Conservation (phyloP, 1,284 basidiomycete species). For the Rhodotorula sp. region DNA sequence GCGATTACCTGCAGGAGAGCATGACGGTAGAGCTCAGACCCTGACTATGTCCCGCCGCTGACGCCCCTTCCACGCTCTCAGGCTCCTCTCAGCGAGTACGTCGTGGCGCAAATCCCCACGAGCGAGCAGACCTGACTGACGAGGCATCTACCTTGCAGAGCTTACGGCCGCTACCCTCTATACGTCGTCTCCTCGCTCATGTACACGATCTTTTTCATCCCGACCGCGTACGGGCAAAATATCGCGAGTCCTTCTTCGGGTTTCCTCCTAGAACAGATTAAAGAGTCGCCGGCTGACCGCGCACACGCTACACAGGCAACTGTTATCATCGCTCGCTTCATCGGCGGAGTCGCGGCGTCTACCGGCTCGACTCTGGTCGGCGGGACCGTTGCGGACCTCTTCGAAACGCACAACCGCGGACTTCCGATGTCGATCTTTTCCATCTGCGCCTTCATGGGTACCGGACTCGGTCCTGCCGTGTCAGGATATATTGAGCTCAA, state of each 20-base stretch:
- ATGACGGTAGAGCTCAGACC: background rate
- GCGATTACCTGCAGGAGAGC: background rate
- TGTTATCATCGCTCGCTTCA: slow-evolving; percentile 64
- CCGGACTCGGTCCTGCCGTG: slow-evolving; percentile 55
- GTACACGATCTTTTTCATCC: slow-evolving; percentile 63
- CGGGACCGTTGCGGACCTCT: slow-evolving; percentile 50
- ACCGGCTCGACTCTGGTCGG: slow-evolving; percentile 50
- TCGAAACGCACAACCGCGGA: slow-evolving; percentile 57
- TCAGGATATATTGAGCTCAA: slow-evolving; percentile 36
- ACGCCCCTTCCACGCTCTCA: background rate
- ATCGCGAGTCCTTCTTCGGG: slow-evolving; percentile 50
- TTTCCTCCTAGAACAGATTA: background rate
- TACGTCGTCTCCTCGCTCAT: slow-evolving; percentile 57
- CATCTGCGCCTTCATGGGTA: slow-evolving; percentile 59
- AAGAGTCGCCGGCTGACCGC: background rate
- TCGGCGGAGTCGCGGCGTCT: slow-evolving; percentile 67
- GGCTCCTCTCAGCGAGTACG: slow-evolving; percentile 34
- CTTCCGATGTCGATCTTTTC: slow-evolving; percentile 63
- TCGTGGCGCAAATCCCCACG: background rate
- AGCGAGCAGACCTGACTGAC: background rate
- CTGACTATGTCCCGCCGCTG: background rate
- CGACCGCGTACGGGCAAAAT: slow-evolving; percentile 64
- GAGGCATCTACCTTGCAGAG: background rate
- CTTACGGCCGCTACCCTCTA: slow-evolving; percentile 47
- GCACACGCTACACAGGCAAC: slow-evolving; percentile 48